Conservation (phyloP, 495 filamentous ascomycete genomes). For the Penicillium turbatum region DNA sequence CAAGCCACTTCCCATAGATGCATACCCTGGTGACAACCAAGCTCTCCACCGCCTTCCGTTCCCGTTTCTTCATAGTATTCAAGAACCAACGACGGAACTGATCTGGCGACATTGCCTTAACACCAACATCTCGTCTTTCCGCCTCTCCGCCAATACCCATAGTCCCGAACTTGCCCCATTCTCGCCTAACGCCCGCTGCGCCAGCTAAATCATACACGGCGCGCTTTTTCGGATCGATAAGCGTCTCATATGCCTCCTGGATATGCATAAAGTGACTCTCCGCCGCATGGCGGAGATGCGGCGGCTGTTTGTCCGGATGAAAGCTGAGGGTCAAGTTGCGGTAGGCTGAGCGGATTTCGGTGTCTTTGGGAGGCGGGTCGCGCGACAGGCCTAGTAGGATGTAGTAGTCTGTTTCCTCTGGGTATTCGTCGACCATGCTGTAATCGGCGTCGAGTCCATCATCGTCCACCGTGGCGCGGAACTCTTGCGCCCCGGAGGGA, state of each 20-base stretch:
- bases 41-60: constrained; percentile 37
- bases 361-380: constrained; percentile 41
- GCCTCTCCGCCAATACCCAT: constrained; percentile 35
- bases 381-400: constrained; percentile 47
- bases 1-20: constrained; percentile 4
- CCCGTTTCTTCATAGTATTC: constrained; percentile 42
- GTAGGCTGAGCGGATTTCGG: constrained; percentile 51
- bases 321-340: constrained; percentile 52
- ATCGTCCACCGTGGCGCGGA: constrained; percentile 18
- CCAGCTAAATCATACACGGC: constrained; percentile 52
- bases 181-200: constrained; percentile 39
- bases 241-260: constrained; percentile 51
- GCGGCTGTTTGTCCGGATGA: constrained; percentile 55
- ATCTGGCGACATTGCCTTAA: constrained; percentile 40
- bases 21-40: constrained; percentile 44
- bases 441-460: constrained; percentile 26
- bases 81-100: constrained; percentile 51
- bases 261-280: constrained; percentile 46
- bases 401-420: constrained; percentile 45
- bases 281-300: constrained; percentile 43
- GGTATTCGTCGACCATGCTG: constrained; percentile 24
- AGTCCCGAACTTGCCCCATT: constrained; percentile 36
- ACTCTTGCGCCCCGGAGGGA: constrained; percentile 15
- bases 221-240: constrained; percentile 52
- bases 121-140: constrained; percentile 34